Percentiles rank a stretch among this genome's conserved stretches.
Conservation (phyloP, 2,329 filamentous ascomycete species). For the Phyllachora maydis region DNA sequence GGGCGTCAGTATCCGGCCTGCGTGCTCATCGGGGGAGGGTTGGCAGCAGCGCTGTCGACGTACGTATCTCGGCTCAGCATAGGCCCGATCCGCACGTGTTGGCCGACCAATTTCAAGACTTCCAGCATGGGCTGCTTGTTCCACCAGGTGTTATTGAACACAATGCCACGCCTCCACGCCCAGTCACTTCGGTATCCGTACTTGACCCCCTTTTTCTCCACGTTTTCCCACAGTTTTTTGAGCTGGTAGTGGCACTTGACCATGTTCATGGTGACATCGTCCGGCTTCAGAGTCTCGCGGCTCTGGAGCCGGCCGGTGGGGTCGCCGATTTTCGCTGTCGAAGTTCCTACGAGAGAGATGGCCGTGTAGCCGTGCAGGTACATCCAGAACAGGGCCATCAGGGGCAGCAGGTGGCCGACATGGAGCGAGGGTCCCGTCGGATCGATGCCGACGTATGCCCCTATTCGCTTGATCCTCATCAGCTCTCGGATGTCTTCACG, state of each 20-base stretch:
- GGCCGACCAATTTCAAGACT: conserved; percentile 54
- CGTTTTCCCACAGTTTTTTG: conserved; percentile 53
- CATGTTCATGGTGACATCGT: conserved; percentile 40
- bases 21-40: not conserved
- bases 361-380: conserved; percentile 55
- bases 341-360: conserved; percentile 48
- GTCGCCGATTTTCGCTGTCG: conserved; percentile 61
- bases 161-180: conserved; percentile 44
- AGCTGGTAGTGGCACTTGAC: conserved; percentile 50
- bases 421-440: conserved; percentile 65
- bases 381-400: conserved; percentile 75
- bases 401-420: conserved; percentile 57
- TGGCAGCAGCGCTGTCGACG: conserved; percentile 15
- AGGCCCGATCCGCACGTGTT: conserved; percentile 55
- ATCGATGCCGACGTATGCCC: conserved; percentile 64
- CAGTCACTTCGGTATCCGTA: conserved; percentile 43
- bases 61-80: conserved; percentile 81
- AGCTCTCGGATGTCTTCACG: conserved; percentile 33
- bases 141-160: conserved; percentile 78
- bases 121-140: conserved; percentile 51
- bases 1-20: conserved; percentile 4
- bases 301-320: conserved; percentile 48
- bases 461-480: conserved; percentile 44
- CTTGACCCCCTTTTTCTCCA: conserved; percentile 41
- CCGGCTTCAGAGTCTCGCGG: conserved; percentile 28